phyloP scores from a whole-genome alignment of 2,329 filamentous ascomycete species.

The Neocatenulostroma microsporum region DNA sequence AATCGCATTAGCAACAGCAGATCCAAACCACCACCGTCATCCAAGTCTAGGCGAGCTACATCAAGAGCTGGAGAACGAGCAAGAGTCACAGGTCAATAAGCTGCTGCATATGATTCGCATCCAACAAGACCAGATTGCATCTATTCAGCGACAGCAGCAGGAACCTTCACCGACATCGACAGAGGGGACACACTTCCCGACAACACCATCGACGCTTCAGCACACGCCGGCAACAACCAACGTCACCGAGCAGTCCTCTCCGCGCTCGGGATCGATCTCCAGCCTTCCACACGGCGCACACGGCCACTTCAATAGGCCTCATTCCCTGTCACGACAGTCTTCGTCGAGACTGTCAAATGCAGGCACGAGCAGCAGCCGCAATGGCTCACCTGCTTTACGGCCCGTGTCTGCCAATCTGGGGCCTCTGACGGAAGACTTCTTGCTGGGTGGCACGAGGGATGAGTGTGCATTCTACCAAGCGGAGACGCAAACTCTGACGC shows the following conservation, averaged over 20 bases:
- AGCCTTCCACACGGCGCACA: slow-evolving; percentile 5
- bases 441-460: slow-evolving; percentile 55
- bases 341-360: slow-evolving; percentile 29
- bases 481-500: slow-evolving; percentile 67
- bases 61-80: slow-evolving; percentile 70
- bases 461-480: slow-evolving; percentile 75
- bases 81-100: slow-evolving; percentile 72
- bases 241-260: slow-evolving; percentile 31
- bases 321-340: slow-evolving; percentile 38
- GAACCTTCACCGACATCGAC: slow-evolving; percentile 15
- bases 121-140: slow-evolving; percentile 62
- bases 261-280: slow-evolving; percentile 14
- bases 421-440: slow-evolving; percentile 45
- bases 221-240: slow-evolving; percentile 34
- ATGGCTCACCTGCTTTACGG: slow-evolving; percentile 41
- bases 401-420: slow-evolving; percentile 48
- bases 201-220: slow-evolving; percentile 30
- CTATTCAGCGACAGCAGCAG: slow-evolving; percentile 34
- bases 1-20: slow-evolving; percentile 42
- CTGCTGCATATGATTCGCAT: slow-evolving; percentile 68
- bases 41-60: slow-evolving; percentile 70
- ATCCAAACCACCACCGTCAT: slow-evolving; percentile 57
- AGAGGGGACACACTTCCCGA: slow-evolving; percentile 21
- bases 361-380: slow-evolving; percentile 32
- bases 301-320: slow-evolving; percentile 22